Percentiles rank a stretch among this genome's conserved stretches.
Evolutionary conservation across 352 stramenopile species (phyloP).

Genomic region (Blastocystis sp.): DNA sequence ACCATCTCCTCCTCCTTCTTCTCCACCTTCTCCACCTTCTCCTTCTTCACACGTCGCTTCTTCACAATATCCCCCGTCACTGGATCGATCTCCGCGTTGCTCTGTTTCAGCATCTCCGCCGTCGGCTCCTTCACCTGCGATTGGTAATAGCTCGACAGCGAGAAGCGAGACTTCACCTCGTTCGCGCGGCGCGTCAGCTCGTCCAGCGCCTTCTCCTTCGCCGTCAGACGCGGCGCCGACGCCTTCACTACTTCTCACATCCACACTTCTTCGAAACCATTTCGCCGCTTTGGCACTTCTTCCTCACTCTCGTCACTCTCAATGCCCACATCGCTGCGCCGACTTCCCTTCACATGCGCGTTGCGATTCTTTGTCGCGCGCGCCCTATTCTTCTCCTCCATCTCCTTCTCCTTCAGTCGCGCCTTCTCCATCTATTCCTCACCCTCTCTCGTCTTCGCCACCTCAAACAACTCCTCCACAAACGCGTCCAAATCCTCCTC

Average conservation of each 20-base stretch:
- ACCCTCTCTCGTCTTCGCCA: slow-evolving; percentile 72
- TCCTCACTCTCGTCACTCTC: slow-evolving; percentile 5
- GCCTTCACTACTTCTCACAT: slow-evolving; percentile 5
- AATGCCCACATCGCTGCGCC: neutral
- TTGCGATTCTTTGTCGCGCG: neutral
- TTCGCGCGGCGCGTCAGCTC: slow-evolving; percentile 9
- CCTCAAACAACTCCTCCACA: slow-evolving; percentile 77
- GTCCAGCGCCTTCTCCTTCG: slow-evolving; percentile 32
- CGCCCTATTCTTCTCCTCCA: slow-evolving; percentile 33
- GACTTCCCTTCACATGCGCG: neutral
- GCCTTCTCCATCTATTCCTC: slow-evolving; percentile 36
- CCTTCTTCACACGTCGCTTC: neutral
- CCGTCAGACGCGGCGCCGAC: slow-evolving; percentile 13
- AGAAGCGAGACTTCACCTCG: slow-evolving; percentile 41
- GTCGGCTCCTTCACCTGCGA: slow-evolving; percentile 54
- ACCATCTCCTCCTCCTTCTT: slow-evolving; percentile 10
- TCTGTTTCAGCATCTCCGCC: slow-evolving; percentile 46
- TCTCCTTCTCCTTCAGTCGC: slow-evolving; percentile 59
- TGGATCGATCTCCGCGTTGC: slow-evolving; percentile 25
- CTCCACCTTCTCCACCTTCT: slow-evolving; percentile 13
- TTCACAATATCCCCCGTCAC: slow-evolving; percentile 51
- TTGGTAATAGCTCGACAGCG: slow-evolving; percentile 45
- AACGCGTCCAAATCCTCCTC: slow-evolving; percentile 85
- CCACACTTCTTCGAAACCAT: neutral
- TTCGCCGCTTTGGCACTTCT: neutral